Base-by-base conservation (phyloP, 495 filamentous ascomycete species). In the Aspergillus kassunensis region DNA sequence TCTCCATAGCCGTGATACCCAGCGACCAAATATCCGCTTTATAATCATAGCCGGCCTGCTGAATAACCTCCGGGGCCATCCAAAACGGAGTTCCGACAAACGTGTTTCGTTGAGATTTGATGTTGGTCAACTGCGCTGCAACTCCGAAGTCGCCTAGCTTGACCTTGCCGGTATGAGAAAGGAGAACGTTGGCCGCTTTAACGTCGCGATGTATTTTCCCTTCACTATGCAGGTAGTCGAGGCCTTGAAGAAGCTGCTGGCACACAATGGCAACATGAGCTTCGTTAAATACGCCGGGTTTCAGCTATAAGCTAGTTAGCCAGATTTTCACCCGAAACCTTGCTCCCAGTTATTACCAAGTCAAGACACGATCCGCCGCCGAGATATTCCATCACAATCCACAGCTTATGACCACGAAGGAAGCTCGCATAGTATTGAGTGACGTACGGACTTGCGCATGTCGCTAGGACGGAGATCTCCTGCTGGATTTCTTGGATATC, bases 81-180 rank as follows among this genome's bases (percentile, higher is more conserved):
- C 93, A 98, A 72, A 95, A 98, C 0, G 93, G 93, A 4, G 93
- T 98, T 7, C 93, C 93, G n/a, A 98, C 93, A 61, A 98, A 97
- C 0, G 93, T 98, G 60, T 96, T 95, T 20, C 93, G 87, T 73
- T 96, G 90, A 7, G 93, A 96, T 72, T 97, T 97, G 66, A 96
- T 96, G 68, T 96, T 95, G 52, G 90, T 91, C 49, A 99, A 78
- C 64, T 99, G 93, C 12, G 92, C 93, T 8, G 93, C 93, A 25
- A 99, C 93, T 40, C 93, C 93, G 63, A 99, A 99, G 71, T 99
- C 93, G 16, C 95, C 93, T 51, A 99, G 75, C 76, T 97, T 97
- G 54, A 97, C 92, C 65, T 88, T 91, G 53, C 92, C 92, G n/a
- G 78, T 79, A 49, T 91, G 83, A 4, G 88, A 90, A 4, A 97